Conservation (phyloP, 129 eudicot species). For the Ambrosia artemisiifolia region DNA sequence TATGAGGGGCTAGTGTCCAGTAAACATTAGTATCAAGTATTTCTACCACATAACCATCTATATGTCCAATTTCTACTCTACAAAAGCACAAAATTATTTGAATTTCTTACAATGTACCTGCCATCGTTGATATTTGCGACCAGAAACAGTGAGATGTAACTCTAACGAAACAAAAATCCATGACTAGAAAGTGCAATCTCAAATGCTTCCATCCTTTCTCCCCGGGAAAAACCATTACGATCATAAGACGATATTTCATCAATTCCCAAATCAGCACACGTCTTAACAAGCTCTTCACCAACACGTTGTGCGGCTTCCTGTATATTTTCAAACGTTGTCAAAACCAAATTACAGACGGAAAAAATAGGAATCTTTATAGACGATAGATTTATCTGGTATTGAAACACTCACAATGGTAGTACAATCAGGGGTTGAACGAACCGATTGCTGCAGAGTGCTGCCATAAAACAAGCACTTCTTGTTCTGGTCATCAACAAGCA, state of each 20-base stretch:
- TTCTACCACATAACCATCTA: not conserved
- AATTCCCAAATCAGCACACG: conserved; percentile 63
- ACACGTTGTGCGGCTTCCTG: conserved; percentile 84
- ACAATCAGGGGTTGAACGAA: conserved; percentile 51
- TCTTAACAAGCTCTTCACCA: conserved; percentile 89
- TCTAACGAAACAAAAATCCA: conserved; percentile 65
- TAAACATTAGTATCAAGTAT: conserved; percentile 1
- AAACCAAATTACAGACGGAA: not conserved
- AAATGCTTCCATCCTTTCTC: conserved; percentile 79
- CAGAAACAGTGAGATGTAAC: not conserved
- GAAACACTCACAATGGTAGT: conserved; percentile 61
- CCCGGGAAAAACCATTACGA: conserved; percentile 73
- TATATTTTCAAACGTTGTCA: conserved; percentile 4
- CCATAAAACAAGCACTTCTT: conserved; percentile 81
- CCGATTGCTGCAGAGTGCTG: conserved; percentile 73
- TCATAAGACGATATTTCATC: conserved; percentile 74
- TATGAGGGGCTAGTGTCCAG: not conserved
- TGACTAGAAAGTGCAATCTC: conserved; percentile 73
- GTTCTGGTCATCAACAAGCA: conserved; percentile 86
- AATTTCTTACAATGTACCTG: conserved; percentile 11
- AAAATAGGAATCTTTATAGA: not conserved
- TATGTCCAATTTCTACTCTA: not conserved
- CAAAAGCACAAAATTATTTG: not conserved
- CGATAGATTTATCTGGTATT: not conserved
- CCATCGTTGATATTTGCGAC: not conserved